Conservation (phyloP, 208 protist genomes). For the Porcisia hertigi region DNA sequence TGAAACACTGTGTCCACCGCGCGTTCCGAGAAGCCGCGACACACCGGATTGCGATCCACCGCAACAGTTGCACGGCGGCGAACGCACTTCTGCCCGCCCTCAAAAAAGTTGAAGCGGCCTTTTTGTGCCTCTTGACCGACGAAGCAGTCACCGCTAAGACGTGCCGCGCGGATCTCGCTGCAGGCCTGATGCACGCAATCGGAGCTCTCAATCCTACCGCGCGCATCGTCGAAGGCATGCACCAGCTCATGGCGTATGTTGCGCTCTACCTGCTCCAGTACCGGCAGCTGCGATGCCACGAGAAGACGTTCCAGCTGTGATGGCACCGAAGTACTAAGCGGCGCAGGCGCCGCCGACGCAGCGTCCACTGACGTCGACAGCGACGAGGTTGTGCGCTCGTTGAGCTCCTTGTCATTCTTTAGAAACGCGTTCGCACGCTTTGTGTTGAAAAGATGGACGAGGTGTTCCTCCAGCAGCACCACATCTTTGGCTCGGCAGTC, state of each 20-base stretch:
- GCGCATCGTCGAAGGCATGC: constrained; percentile 94
- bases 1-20: constrained; percentile 78
- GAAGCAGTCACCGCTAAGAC: constrained; percentile 93
- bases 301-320: constrained; percentile 17
- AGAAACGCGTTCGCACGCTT: constrained; percentile 21
- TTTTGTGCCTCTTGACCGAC: constrained; percentile 62
- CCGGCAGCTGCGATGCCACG: constrained; percentile 24
- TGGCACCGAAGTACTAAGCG: neutral
- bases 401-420: constrained; percentile 16
- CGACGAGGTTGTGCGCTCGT: constrained; percentile 1
- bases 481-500: constrained; percentile 76
- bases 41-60: constrained; percentile 84
- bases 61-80: constrained; percentile 85
- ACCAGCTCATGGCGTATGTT: constrained; percentile 94
- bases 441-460: constrained; percentile 20
- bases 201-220: constrained; percentile 82
- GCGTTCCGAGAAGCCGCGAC: constrained; percentile 79
- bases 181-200: constrained; percentile 94
- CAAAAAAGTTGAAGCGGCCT: constrained; percentile 70
- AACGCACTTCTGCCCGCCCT: constrained; percentile 84
- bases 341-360: neutral
- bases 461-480: constrained; percentile 73
- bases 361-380: neutral
- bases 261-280: constrained; percentile 62
- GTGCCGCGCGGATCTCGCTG: constrained; percentile 94